Base-by-base conservation (phyloP, 139 green algal genomes). In the Chlamydomonas eustigma region DNA sequence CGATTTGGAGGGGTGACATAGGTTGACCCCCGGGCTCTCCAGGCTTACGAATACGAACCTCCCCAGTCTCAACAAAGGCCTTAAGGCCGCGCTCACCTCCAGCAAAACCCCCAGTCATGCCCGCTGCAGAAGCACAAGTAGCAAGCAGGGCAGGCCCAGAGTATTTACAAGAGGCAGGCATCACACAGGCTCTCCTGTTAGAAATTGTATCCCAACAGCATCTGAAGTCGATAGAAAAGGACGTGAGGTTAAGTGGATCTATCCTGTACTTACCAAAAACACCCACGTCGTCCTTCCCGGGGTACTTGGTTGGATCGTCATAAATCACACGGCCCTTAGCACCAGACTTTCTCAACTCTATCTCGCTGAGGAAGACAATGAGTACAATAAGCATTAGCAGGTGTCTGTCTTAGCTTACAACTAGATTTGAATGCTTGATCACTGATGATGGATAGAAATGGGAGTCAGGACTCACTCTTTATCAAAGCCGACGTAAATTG, bases 81-180 rank as follows among this genome's bases (percentile, higher is more conserved):
- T 86, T 79, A 37, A 97, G 35, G 30, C 90, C 92, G 51, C 71
- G 37, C 84, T 97, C 92, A 33, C 92, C 92, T 32, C 90, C 92
- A 8, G 92, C 90, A 86, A 96, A 97, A 34, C 92, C 92, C 39
- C 92, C 92, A 0, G 88, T 90, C 2, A 91, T 77, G 35, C 87
- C 88, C 31, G 76, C 80, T 92, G 85, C 74, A 52, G 1, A 72
- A 6, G 18, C 58, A 69, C 58, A 69, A 5, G 28, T 37, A 30
- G 58, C 5, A 6, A 69, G 28, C 5, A 30, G 44, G 44, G 44
- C 12, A 22, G 44, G 44, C 22, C 44, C 12, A 58, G 44, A 58
- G 22, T 28, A 58, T 12, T 58, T 12, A 58, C n/a, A n/a, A n/a
- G n/a, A n/a, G n/a, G n/a, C n/a, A n/a, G n/a, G n/a, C n/a, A n/a